Evolutionary conservation across 768 basidiomycete species (phyloP).

Genomic region (Gymnopilus junonius): DNA sequence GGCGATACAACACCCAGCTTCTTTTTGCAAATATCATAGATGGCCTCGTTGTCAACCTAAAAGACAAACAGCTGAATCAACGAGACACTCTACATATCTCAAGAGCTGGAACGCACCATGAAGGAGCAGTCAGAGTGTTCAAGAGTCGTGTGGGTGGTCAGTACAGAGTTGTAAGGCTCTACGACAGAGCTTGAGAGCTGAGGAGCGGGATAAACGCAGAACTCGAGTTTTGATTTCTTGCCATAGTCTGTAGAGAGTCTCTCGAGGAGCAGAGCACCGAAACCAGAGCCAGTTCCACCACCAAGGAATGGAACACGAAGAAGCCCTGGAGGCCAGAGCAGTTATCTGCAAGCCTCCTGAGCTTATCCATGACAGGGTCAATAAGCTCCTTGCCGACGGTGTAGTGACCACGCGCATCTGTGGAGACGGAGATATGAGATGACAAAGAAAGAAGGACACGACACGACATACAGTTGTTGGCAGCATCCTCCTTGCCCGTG

Average conservation of each 20-base stretch:
- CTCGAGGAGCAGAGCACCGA: conserved; percentile 95
- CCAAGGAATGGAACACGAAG: conserved; percentile 99
- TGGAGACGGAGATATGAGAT: conserved; percentile 17
- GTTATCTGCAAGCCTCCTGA: conserved; percentile 94
- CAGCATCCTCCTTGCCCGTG: conserved; percentile 98
- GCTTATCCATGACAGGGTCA: conserved; percentile 94
- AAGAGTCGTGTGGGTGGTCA: conserved; percentile 97
- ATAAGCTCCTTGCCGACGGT: conserved; percentile 98
- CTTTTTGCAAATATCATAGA: conserved; percentile 99
- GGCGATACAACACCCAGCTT: conserved; percentile 84
- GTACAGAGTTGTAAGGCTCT: conserved; percentile 96
- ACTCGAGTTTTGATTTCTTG: conserved; percentile 99
- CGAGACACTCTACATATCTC: not conserved
- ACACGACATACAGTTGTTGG: conserved; percentile 90
- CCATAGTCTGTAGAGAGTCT: conserved; percentile 96
- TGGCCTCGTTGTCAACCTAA: conserved; percentile 89
- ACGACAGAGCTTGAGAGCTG: conserved; percentile 94
- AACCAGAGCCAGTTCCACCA: conserved; percentile 98
- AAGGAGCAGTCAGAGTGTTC: conserved; percentile 99
- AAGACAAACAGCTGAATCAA: not conserved
- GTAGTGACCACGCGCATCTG: conserved; percentile 98
- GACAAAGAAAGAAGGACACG: conserved; percentile 8
- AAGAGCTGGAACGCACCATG: conserved; percentile 64
- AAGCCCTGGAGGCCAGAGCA: conserved; percentile 97
- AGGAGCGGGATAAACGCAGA: conserved; percentile 95